Evolutionary conservation across 352 stramenopile species (phyloP), one percentile per base, ranked within the genome.

Genomic region (Phytophthora nicotianae): DNA sequence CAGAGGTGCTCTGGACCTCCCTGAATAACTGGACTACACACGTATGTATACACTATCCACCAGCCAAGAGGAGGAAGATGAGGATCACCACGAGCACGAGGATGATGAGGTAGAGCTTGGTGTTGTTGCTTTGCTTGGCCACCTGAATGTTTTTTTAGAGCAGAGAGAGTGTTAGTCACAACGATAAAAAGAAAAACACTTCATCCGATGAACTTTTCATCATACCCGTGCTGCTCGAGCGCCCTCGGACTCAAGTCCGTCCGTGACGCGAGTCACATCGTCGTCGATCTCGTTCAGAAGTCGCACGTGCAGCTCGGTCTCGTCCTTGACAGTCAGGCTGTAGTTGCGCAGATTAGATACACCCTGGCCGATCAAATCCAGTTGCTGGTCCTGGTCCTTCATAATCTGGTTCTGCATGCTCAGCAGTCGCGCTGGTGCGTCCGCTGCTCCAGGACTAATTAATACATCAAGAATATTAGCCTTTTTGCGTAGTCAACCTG

Each of bases 51-150:
- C 21, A 45, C 69, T 68, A 84, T 46, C 82, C 80, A 26, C 87
- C 85, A 3, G 82, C 79, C 26, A 97, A 58, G n/a, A 97, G 71
- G 16, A 97, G 76, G 68, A 97, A 90, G 49, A 96, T 86, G 61
- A 97, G 81, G 60, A 97, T 93, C 54, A 87, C 74, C 48, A 90
- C 68, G 23, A 97, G 74, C 38, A 96, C 76, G 55, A 95, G 65
- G 72, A 97, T 97, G 60, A 88, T 93, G 35, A 97, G 65, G 75
- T 97, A 97, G 47, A 97, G 76, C 69, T 97, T 96, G 61, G 97
- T 97, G 69, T 97, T 97, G 70, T 97, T 92, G 76, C 96, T 98
- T 55, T 97, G 79, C 62, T 95, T 93, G 62, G 96, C 96, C 64
- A 97, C 93, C 73, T 97, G 46, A 35, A 76, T 19, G 62, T 61